Percentiles rank a stretch among this genome's conserved stretches.
phyloP scores from a whole-genome alignment of 352 stramenopile genomes.

The Phytopythium cucurbitacearum region DNA sequence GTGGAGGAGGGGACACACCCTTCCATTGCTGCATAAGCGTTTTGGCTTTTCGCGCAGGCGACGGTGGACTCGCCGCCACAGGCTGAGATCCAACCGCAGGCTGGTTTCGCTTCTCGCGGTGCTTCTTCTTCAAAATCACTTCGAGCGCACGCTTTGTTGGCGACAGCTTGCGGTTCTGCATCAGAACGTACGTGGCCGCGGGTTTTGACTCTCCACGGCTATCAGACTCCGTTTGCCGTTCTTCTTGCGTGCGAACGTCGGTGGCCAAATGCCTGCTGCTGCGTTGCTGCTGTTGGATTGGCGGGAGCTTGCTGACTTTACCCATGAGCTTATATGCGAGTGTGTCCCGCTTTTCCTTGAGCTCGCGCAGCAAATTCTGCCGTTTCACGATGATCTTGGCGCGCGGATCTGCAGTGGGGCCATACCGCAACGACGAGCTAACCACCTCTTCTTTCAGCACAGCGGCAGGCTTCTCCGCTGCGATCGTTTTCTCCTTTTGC shows the following conservation, averaged over 20 bases:
- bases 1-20: not conserved
- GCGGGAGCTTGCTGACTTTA: constrained; percentile 46
- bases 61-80: not conserved
- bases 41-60: constrained; percentile 17
- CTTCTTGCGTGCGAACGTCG: not conserved
- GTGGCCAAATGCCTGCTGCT: constrained; percentile 2
- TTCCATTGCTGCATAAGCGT: constrained; percentile 16
- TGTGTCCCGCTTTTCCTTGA: constrained; percentile 67
- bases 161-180: constrained; percentile 63
- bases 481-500: constrained; percentile 13
- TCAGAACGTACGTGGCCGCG: constrained; percentile 45
- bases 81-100: not conserved
- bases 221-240: not conserved
- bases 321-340: constrained; percentile 67
- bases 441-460: constrained; percentile 39
- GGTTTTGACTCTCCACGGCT: constrained; percentile 14
- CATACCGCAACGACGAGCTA: constrained; percentile 53
- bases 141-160: constrained; percentile 67
- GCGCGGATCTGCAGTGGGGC: constrained; percentile 42
- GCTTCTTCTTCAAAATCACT: constrained; percentile 63
- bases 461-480: constrained; percentile 2
- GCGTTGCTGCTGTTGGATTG: constrained; percentile 32
- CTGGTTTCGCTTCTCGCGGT: constrained; percentile 28
- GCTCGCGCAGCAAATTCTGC: constrained; percentile 66
- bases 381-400: constrained; percentile 58